phyloP scores from a whole-genome alignment of 2,329 filamentous ascomycete species.

The Botryotinia narcissicola region DNA sequence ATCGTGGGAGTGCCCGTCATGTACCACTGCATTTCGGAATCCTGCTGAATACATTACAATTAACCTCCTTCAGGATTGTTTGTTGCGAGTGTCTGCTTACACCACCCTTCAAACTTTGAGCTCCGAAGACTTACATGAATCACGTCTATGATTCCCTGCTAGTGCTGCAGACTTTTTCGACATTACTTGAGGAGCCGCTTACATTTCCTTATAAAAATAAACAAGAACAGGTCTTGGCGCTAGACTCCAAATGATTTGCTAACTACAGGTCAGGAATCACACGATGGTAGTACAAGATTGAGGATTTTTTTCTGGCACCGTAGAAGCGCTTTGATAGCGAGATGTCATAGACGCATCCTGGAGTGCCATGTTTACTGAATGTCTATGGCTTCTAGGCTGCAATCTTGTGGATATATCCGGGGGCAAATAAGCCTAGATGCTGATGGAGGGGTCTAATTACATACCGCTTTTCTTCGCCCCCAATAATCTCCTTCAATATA shows the following conservation, averaged over 20 bases:
- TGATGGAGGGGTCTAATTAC: background rate
- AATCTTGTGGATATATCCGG: background rate
- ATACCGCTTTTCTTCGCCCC: background rate
- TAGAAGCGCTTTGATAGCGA: background rate
- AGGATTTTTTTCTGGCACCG: background rate
- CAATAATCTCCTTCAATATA: background rate
- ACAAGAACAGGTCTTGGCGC: background rate
- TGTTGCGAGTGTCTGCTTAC: background rate
- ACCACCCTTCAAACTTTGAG: slow-evolving; percentile 6
- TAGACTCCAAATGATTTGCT: background rate
- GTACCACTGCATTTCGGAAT: background rate
- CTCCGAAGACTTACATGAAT: slow-evolving; percentile 15
- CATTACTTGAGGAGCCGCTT: slow-evolving; percentile 7
- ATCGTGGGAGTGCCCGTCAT: background rate
- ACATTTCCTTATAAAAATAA: background rate
- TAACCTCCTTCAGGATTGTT: background rate
- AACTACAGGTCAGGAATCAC: background rate
- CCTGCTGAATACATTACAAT: background rate
- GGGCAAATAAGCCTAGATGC: background rate
- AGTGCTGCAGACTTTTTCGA: slow-evolving; percentile 1
- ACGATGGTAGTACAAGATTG: background rate
- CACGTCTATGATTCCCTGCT: background rate
- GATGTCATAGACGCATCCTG: background rate
- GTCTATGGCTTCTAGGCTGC: slow-evolving; percentile 1
- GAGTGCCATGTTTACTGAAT: slow-evolving; percentile 1